Base-by-base conservation (phyloP, 352 stramenopile genomes). In the Phytophthora meadii region DNA sequence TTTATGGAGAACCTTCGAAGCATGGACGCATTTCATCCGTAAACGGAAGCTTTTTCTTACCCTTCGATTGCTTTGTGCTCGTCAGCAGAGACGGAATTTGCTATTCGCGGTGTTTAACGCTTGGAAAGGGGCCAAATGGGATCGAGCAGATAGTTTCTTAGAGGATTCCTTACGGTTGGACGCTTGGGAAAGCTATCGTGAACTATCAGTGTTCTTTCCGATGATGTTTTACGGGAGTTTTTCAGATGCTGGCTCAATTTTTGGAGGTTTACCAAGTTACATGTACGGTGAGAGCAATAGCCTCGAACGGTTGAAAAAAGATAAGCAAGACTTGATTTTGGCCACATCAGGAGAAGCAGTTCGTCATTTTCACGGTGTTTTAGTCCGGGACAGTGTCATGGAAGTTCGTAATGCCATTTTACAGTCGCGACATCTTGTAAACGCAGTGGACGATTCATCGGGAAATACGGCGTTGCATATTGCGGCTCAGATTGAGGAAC, bases 101-200 rank as follows among this genome's bases (percentile, higher is more conserved):
- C 62, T 90, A 3, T 79, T 70, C n/a, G 71, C 65, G 8, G 58
- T 90, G 4, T 77, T 92, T 30, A 75, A 60, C 11, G 76, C 74
- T 3, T 92, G 83, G 83, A 89, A 89, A 51, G 70, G 73, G 25
- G 78, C 78, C 4, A 81, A 85, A 51, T 92, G 79, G 77, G 85
- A 89, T 37, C 79, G 82, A 4, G 60, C 79, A 1, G 78, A 88
- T 45, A 71, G 62, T 5, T 89, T 87, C 44, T 48, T 92, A 3
- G 81, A 90, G 54, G 81, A 90, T 19, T 66, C 58, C 14, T 61
- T 92, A 1, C 57, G 62, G 15, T 64, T 92, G 7, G 84, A 81
- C 27, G 81, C 81, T 2, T 89, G 81, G 81, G 78, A 86, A 37
- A 60, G 63, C 3, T 89, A 89, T 70, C 57, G 72, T 14, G 81